A percentile compares a stretch with the other conserved stretches of the same genome.
Conservation (phyloP, 352 stramenopile species). For the Globisporangium radiosum region DNA sequence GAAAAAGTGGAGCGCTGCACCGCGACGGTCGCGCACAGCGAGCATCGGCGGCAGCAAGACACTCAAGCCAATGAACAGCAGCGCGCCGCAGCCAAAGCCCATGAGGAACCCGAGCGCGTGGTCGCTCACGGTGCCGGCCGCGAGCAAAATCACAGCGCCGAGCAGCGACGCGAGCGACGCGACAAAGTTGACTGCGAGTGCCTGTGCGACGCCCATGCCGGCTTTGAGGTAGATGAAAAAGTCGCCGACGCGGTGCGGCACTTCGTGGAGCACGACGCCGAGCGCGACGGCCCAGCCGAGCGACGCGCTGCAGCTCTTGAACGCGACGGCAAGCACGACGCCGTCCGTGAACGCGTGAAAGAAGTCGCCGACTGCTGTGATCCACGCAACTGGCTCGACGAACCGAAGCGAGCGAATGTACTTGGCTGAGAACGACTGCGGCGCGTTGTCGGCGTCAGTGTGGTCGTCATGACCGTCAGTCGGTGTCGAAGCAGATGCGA, state of each 20-base stretch:
- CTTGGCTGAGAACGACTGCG: slow-evolving; percentile 5
- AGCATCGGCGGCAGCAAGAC: slow-evolving; percentile 14
- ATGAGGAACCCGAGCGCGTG: slow-evolving; percentile 24
- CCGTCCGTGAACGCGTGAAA: slow-evolving; percentile 21
- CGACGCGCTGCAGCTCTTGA: slow-evolving; percentile 17
- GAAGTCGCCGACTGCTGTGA: slow-evolving; percentile 20
- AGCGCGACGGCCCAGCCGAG: slow-evolving; percentile 18
- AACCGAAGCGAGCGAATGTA: slow-evolving; percentile 11
- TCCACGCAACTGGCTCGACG: slow-evolving; percentile 18
- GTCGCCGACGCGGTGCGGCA: slow-evolving; percentile 18
- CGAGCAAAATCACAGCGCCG: slow-evolving; percentile 11
- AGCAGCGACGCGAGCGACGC: slow-evolving; percentile 16
- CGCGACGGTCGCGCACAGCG: slow-evolving; percentile 8
- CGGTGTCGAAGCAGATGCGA: background rate
- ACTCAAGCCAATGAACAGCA: slow-evolving; percentile 12
- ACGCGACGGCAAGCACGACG: slow-evolving; percentile 17
- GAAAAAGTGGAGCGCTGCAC: slow-evolving; percentile 8
- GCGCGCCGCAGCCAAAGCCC: slow-evolving; percentile 12
- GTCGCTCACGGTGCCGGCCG: slow-evolving; percentile 13
- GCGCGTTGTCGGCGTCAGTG: background rate
- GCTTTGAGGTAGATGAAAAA: slow-evolving; percentile 22
- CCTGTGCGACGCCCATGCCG: slow-evolving; percentile 13
- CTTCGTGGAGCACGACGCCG: slow-evolving; percentile 20
- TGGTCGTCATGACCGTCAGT: background rate
- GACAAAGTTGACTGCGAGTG: slow-evolving; percentile 15